Evolutionary conservation across 371 early-diverging fungal species (phyloP).

Genomic region (Actinomortierella wolfii): DNA sequence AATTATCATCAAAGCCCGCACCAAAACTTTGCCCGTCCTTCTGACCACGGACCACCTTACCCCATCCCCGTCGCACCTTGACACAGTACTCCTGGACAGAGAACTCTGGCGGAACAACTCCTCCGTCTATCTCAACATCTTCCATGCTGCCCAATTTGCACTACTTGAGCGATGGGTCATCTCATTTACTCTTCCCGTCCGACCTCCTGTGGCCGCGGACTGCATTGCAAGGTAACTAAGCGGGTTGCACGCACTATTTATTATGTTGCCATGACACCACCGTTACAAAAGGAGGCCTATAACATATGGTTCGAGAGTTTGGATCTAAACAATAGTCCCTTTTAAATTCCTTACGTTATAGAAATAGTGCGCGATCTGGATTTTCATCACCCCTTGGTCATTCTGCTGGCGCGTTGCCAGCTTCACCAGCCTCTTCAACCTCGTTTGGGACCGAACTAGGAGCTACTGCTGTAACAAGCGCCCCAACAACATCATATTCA

Average conservation of each 20-base stretch:
- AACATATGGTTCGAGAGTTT: no score
- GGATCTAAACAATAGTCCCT: no score
- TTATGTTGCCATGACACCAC: no score
- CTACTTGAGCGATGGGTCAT: conserved; percentile 44
- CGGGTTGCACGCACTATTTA: background rate
- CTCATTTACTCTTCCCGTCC: conserved; percentile 18
- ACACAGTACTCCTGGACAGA: conserved; percentile 25
- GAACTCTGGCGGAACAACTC: conserved; percentile 37
- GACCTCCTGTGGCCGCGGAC: background rate
- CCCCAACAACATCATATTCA: conserved; percentile 10
- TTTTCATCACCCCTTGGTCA: no score
- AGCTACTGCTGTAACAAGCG: conserved; percentile 13
- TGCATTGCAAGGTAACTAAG: conserved; percentile 17
- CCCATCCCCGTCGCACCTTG: conserved; percentile 7
- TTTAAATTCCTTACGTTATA: no score
- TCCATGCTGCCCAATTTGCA: conserved; percentile 23
- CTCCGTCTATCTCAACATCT: conserved; percentile 39
- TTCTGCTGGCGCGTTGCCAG: background rate
- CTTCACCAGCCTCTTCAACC: conserved; percentile 12
- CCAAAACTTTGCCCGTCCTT: conserved; percentile 10
- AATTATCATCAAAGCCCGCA: conserved; percentile 37
- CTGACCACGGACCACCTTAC: conserved; percentile 6
- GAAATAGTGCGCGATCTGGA: no score
- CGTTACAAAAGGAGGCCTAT: no score
- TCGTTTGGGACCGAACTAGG: background rate